These are phyloP conservation scores for Phytopythium oedochilum DNA, from an alignment of 352 stramenopile species.

Conservation along the genomic window DNA sequence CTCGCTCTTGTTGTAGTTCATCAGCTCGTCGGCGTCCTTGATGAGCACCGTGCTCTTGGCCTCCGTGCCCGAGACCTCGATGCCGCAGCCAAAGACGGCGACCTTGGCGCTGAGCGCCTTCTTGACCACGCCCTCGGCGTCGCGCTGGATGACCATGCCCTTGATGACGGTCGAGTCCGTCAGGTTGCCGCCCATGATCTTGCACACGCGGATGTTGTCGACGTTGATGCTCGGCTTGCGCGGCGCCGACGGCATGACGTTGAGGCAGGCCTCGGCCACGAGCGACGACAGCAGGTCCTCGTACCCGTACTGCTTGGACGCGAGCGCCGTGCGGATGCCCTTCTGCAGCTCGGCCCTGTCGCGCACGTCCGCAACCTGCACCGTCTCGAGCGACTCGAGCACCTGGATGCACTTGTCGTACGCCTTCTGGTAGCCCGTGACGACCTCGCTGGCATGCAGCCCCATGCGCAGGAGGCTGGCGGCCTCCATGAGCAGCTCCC, in stretches of 20 bases:
- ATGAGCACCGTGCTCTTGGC: constrained; percentile 99
- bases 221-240: constrained; percentile 92
- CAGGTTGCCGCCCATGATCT: constrained; percentile 96
- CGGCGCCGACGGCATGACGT: constrained; percentile 87
- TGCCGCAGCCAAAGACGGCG: constrained; percentile 95
- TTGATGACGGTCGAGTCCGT: constrained; percentile 95
- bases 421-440: constrained; percentile 96
- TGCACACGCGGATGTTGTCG: constrained; percentile 97
- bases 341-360: constrained; percentile 84
- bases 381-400: constrained; percentile 85
- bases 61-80: constrained; percentile 96
- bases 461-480: constrained; percentile 96
- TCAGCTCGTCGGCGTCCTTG: constrained; percentile 98
- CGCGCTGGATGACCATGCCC: constrained; percentile 96
- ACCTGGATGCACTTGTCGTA: constrained; percentile 92
- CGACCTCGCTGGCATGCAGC: constrained; percentile 97
- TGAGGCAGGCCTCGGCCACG: constrained; percentile 94
- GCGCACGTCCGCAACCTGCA: constrained; percentile 76
- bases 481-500: constrained; percentile 96
- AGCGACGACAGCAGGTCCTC: constrained; percentile 93
- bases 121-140: constrained; percentile 92
- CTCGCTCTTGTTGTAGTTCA: constrained; percentile 99
- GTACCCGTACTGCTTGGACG: constrained; percentile 97
- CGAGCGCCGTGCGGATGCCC: constrained; percentile 93
- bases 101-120: constrained; percentile 93